A percentile compares a stretch with the other conserved stretches of the same genome.
These are phyloP conservation scores for Madurella fahalii DNA, from an alignment of 2,329 filamentous ascomycete species.

Conservation along the genomic window DNA sequence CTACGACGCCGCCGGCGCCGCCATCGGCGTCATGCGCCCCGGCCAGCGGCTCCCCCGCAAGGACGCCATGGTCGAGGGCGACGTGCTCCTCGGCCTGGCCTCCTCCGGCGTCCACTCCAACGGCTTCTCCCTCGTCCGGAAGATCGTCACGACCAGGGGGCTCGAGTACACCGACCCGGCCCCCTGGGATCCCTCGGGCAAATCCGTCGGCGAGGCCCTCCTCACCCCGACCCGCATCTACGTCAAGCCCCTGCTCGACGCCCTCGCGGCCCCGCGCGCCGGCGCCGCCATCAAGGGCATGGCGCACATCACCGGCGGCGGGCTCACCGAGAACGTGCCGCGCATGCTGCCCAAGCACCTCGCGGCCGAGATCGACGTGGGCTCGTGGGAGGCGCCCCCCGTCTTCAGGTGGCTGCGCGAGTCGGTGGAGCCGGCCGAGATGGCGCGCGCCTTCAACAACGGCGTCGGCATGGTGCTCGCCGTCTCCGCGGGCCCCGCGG, in stretches of 20 bases:
- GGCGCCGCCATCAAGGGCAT: constrained; percentile 77
- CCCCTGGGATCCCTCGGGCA: constrained; percentile 62
- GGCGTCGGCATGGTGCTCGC: constrained; percentile 92
- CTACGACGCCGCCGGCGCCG: constrained; percentile 89
- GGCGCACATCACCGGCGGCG: constrained; percentile 94
- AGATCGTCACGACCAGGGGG: constrained; percentile 71
- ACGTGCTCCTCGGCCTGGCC: constrained; percentile 78
- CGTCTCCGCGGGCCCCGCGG: constrained; percentile 59
- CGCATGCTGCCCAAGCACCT: constrained; percentile 81
- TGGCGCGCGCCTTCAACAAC: constrained; percentile 91
- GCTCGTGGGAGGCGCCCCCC: constrained; percentile 67
- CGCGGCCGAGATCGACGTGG: constrained; percentile 74
- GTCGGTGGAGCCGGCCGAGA: constrained; percentile 67
- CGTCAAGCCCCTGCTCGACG: constrained; percentile 72
- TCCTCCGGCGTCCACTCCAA: constrained; percentile 93
- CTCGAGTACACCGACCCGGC: constrained; percentile 67
- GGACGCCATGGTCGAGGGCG: constrained; percentile 71
- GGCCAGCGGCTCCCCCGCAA: constrained; percentile 70
- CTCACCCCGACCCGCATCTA: constrained; percentile 93
- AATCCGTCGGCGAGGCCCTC: constrained; percentile 66
- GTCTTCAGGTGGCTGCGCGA: constrained; percentile 86
- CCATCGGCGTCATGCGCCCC: constrained; percentile 74
- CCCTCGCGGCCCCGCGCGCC: constrained; percentile 45
- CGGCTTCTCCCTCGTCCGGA: constrained; percentile 93
- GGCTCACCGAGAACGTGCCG: constrained; percentile 88